Conservation (phyloP, 305 asterid genomes). For the Fraxinus albicans region DNA sequence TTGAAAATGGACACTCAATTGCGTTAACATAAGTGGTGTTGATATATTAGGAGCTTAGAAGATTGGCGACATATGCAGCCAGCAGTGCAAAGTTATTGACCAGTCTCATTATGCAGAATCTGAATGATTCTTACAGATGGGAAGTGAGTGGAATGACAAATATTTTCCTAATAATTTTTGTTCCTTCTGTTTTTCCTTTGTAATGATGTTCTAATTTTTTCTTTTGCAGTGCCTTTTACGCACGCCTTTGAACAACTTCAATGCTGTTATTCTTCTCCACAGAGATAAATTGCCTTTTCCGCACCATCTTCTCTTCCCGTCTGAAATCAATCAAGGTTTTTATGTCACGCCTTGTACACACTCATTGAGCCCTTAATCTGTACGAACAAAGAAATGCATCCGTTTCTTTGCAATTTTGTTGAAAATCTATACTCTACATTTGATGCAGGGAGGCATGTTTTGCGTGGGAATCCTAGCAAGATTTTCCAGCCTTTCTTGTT, state of each 20-base stretch:
- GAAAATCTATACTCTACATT: background rate
- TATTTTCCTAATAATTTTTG: slow-evolving; percentile 10
- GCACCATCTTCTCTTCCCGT: slow-evolving; percentile 78
- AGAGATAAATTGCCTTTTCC: slow-evolving; percentile 84
- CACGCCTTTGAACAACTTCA: slow-evolving; percentile 86
- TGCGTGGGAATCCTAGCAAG: slow-evolving; percentile 70
- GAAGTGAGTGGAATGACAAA: slow-evolving; percentile 57
- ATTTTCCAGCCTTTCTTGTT: slow-evolving; percentile 66
- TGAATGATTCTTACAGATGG: slow-evolving; percentile 71
- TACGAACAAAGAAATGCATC: background rate
- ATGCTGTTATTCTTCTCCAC: slow-evolving; percentile 90
- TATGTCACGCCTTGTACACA: background rate
- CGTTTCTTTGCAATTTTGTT: background rate
- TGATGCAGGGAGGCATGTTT: slow-evolving; percentile 57
- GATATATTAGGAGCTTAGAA: slow-evolving; percentile 68
- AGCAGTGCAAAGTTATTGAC: slow-evolving; percentile 72
- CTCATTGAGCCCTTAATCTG: background rate
- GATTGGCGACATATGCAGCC: slow-evolving; percentile 82
- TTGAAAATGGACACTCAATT: background rate
- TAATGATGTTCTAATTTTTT: slow-evolving; percentile 19
- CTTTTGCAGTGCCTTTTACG: slow-evolving; percentile 88
- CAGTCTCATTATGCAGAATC: slow-evolving; percentile 58
- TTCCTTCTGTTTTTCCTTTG: slow-evolving; percentile 3
- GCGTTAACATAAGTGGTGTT: slow-evolving; percentile 18
- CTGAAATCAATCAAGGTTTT: slow-evolving; percentile 70